Percentiles rank a stretch among this genome's conserved stretches.
These are phyloP conservation scores for Monilinia fructigena DNA, from an alignment of 2,329 filamentous ascomycete species.

Conservation along the genomic window DNA sequence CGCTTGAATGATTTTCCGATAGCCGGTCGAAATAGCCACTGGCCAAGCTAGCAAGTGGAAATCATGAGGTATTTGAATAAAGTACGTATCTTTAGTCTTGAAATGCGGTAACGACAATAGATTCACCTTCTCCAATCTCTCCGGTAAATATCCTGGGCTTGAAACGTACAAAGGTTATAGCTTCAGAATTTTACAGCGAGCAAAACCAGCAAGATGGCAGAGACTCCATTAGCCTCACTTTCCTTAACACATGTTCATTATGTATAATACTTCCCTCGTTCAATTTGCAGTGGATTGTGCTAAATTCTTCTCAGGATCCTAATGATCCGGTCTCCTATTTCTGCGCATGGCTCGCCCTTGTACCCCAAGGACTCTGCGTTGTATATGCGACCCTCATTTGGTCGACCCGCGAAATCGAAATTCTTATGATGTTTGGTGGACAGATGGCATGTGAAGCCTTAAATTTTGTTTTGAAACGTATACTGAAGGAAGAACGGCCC, in stretches of 20 bases:
- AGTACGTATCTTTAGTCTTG: background rate
- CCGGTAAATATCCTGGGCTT: background rate
- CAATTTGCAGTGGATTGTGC: slow-evolving; percentile 8
- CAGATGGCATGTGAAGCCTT: slow-evolving; percentile 88
- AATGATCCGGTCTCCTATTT: slow-evolving; percentile 78
- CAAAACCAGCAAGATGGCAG: slow-evolving; percentile 37
- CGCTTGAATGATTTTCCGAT: slow-evolving; percentile 13
- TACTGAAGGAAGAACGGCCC: slow-evolving; percentile 90
- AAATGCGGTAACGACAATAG: background rate
- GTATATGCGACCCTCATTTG: slow-evolving; percentile 88
- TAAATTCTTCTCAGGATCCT: slow-evolving; percentile 63
- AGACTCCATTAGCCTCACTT: slow-evolving; percentile 74
- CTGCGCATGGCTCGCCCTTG: slow-evolving; percentile 90
- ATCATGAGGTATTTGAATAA: background rate
- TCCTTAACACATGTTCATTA: slow-evolving; percentile 97
- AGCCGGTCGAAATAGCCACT: background rate
- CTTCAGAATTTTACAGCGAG: background rate
- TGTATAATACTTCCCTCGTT: slow-evolving; percentile 51
- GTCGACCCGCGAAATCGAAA: slow-evolving; percentile 86
- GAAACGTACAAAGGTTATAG: background rate
- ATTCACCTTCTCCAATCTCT: background rate
- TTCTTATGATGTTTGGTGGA: slow-evolving; percentile 84
- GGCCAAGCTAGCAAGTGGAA: background rate
- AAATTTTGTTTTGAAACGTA: slow-evolving; percentile 85
- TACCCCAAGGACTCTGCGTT: slow-evolving; percentile 87